Base-by-base conservation (phyloP, 345 rosid species). In the Brassica carinata region DNA sequence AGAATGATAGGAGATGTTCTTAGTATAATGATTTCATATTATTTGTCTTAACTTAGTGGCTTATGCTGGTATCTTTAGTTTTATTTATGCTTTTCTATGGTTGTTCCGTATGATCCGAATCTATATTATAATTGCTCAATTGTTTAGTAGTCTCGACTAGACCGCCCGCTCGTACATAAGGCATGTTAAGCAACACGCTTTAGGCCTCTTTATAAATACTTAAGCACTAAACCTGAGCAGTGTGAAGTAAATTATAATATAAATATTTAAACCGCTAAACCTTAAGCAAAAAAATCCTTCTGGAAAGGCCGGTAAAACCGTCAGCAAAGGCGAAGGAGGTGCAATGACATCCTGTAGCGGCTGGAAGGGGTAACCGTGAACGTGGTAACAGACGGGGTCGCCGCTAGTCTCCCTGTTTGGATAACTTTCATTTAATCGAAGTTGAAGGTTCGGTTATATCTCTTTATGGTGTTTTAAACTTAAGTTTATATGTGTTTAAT, bases 121-220 rank as follows among this genome's bases (percentile, higher is more conserved):
- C 19, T 55, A 17, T 55, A 64, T 14, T 64, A 64, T 31, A 64
- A 30, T 64, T 64, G 40, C 19, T 7, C n/a, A 29, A 13, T 13
- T 63, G 36, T 29, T 63, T 63, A 29, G 18, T 63, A 29, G 66
- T 27, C 36, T 62, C 36, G 18, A 27, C 2, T 27, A 5, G 66
- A 62, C 33, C 34, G 67, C 36, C 36, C 18, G 67, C 34, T 7
- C 67, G n/a, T 29, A 10, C 38, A 61, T 0, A 29, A 64, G 67
- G 67, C 67, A 64, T 64, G 38, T 29, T 64, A 29, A 64, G 36
- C 38, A 64, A 64, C 67, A 64, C 14, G 38, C 17, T 30, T 64
- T 64, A 64, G 38, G 67, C 67, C 67, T 64, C 38, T 64, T 64
- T 64, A 27, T 15, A 64, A 29, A 64, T 29, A 64, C 1, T 30